Evolutionary conservation across 2,329 filamentous ascomycete genomes (phyloP).

Genomic region (Gnomoniopsis sp.): DNA sequence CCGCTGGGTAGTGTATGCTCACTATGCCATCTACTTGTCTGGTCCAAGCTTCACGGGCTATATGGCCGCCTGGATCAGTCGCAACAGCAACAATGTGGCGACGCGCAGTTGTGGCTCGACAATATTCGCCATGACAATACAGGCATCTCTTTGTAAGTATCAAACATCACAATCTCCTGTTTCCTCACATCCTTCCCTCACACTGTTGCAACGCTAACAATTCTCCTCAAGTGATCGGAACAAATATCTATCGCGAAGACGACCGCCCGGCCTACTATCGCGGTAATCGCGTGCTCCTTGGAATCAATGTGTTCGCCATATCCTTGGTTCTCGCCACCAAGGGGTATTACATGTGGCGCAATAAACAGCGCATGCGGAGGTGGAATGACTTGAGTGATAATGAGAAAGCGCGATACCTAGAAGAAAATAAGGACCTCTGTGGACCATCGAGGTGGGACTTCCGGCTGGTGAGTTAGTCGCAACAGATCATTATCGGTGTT

Average conservation of each 20-base stretch:
- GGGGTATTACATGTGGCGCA: constrained; percentile 48
- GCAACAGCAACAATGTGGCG: not conserved
- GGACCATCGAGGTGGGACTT: not conserved
- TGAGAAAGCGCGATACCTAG: constrained; percentile 26
- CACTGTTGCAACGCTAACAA: no score
- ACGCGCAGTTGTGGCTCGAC: not conserved
- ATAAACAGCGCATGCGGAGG: constrained; percentile 37
- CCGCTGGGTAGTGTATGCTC: not conserved
- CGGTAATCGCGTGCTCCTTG: constrained; percentile 19
- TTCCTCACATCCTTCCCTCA: no score
- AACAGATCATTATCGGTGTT: not conserved
- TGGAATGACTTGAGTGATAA: constrained; percentile 44
- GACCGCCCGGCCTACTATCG: constrained; percentile 17
- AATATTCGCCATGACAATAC: not conserved
- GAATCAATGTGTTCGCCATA: constrained; percentile 44
- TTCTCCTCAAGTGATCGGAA: constrained; percentile 33
- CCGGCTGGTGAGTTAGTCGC: not conserved
- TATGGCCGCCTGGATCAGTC: not conserved
- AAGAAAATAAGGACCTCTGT: not conserved
- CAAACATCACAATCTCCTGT: no score
- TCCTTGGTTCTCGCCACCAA: constrained; percentile 46
- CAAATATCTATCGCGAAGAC: constrained; percentile 35
- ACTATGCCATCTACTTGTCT: not conserved
- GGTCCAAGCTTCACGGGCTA: not conserved
- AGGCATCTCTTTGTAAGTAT: constrained; percentile 54